Conservation (phyloP, 768 basidiomycete genomes). For the Tulasnella sp. region DNA sequence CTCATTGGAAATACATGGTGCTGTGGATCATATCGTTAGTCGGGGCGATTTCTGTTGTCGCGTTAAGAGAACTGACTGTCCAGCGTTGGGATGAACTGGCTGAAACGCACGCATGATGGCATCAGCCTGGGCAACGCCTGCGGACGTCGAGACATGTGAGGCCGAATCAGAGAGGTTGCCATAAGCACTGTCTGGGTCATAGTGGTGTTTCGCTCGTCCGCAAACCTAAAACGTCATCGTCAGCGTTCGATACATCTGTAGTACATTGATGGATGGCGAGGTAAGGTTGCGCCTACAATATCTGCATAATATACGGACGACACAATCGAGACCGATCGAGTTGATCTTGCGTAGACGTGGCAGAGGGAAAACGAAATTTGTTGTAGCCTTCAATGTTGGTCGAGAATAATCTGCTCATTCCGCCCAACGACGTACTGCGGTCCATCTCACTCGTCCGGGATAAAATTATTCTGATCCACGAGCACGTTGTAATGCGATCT, state of each 20-base stretch:
- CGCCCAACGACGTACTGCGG: conserved; percentile 43
- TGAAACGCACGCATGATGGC: not conserved
- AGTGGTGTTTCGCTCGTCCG: conserved; percentile 16
- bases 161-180: not conserved
- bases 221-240: not conserved
- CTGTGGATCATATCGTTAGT: not conserved
- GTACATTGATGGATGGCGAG: no score
- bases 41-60: not conserved
- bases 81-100: not conserved
- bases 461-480: no score
- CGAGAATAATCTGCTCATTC: conserved; percentile 45
- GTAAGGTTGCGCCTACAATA: not conserved
- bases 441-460: no score
- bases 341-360: no score
- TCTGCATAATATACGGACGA: no score
- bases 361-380: no score
- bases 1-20: conserved; percentile 13
- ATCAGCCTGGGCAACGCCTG: not conserved
- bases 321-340: no score
- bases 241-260: not conserved
- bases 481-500: no score
- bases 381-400: no score
- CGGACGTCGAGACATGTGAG: not conserved
- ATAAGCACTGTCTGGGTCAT: conserved; percentile 5
- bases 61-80: not conserved